These are phyloP conservation scores for Arxiozyma telluris DNA, from an alignment of 1,139 yeast species.

Conservation along the genomic window DNA sequence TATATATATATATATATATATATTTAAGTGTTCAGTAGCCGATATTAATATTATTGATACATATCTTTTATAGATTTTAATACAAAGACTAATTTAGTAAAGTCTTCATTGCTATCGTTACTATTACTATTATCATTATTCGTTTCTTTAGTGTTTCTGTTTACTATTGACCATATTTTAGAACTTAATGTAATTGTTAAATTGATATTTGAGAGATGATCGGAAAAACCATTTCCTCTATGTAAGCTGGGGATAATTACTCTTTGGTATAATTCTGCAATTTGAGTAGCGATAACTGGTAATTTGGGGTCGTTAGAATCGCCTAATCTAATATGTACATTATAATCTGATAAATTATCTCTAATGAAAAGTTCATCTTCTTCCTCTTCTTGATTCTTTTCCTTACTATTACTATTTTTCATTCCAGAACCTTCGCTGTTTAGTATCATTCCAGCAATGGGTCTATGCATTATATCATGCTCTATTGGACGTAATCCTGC, in stretches of 20 bases:
- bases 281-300: conserved; percentile 25
- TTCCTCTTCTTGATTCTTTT: conserved; percentile 10
- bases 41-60: conserved; percentile 12
- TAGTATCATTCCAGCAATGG: conserved; percentile 12
- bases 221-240: neutral
- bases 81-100: conserved; percentile 25
- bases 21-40: neutral
- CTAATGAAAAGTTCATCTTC: conserved; percentile 12
- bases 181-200: conserved; percentile 37
- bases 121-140: conserved; percentile 4
- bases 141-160: conserved; percentile 5
- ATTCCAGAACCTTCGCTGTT: neutral
- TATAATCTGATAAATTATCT: conserved; percentile 24
- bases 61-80: conserved; percentile 25
- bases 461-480: conserved; percentile 6
- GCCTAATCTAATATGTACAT: conserved; percentile 25
- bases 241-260: conserved; percentile 15
- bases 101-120: conserved; percentile 16
- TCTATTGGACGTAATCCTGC: conserved; percentile 19
- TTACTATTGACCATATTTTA: conserved; percentile 27
- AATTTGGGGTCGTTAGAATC: conserved; percentile 25
- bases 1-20: neutral
- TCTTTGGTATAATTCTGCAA: conserved; percentile 22
- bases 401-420: too few species aligned
- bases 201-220: conserved; percentile 12